Percentiles rank a stretch among this genome's conserved stretches.
These are phyloP conservation scores for Fusarium citri DNA, from an alignment of 2,329 filamentous ascomycete genomes.

Conservation along the genomic window DNA sequence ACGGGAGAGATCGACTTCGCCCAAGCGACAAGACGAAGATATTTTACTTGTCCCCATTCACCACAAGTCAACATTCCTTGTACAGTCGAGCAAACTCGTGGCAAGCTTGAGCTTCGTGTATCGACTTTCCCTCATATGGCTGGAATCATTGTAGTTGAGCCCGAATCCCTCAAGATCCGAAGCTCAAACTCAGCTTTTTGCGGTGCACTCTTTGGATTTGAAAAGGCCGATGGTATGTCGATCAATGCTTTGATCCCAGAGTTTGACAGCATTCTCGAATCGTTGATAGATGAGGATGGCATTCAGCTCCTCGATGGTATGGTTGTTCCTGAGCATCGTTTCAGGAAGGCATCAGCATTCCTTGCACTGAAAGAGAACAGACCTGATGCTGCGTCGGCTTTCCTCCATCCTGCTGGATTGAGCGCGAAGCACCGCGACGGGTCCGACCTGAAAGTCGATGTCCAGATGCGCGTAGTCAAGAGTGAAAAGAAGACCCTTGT, in stretches of 20 bases:
- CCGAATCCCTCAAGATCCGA: constrained; percentile 80
- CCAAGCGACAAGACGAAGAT: constrained; percentile 75
- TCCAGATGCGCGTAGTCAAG: constrained; percentile 96
- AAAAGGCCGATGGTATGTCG: constrained; percentile 81
- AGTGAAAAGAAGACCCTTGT: constrained; percentile 77
- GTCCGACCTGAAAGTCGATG: constrained; percentile 90
- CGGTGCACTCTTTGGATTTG: constrained; percentile 89
- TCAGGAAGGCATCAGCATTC: constrained; percentile 87
- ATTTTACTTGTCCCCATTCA: constrained; percentile 86
- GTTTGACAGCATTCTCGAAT: constrained; percentile 84
- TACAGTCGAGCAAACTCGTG: constrained; percentile 78
- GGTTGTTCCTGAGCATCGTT: constrained; percentile 95
- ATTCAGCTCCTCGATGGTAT: constrained; percentile 90
- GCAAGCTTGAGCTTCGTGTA: constrained; percentile 79
- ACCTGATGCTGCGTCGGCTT: constrained; percentile 80
- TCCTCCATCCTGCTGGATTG: constrained; percentile 85
- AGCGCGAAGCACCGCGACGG: constrained; percentile 90
- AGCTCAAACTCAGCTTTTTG: constrained; percentile 97
- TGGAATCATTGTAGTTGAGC: constrained; percentile 92
- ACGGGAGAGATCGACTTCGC: constrained; percentile 83
- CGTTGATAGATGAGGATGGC: constrained; percentile 88
- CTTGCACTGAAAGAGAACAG: constrained; percentile 86
- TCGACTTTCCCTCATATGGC: constrained; percentile 98
- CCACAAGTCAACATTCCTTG: constrained; percentile 86
- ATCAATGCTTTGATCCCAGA: constrained; percentile 86